Percentiles rank a stretch among this genome's conserved stretches.
Evolutionary conservation across 306 rosid genomes (phyloP).

Genomic region (Prunus mongolica): DNA sequence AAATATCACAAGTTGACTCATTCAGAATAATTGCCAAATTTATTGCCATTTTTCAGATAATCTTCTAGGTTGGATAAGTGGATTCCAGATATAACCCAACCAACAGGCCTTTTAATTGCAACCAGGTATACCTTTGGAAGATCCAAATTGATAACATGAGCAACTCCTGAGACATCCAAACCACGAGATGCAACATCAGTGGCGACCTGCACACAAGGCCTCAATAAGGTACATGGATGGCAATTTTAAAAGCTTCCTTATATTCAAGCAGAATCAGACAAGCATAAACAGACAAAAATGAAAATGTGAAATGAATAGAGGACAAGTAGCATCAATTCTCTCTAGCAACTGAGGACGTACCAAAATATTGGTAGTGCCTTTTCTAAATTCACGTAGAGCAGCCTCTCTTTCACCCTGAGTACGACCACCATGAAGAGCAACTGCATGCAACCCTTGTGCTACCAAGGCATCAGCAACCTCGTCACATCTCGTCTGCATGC

Average conservation of each 20-base stretch:
- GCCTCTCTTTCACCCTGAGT: slow-evolving; percentile 82
- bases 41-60: slow-evolving; percentile 13
- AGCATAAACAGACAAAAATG: background rate
- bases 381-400: slow-evolving; percentile 70
- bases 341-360: slow-evolving; percentile 29
- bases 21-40: slow-evolving; percentile 10
- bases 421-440: slow-evolving; percentile 89
- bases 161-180: slow-evolving; percentile 88
- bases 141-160: slow-evolving; percentile 84
- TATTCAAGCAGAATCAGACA: slow-evolving; percentile 5
- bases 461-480: slow-evolving; percentile 79
- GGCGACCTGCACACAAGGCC: slow-evolving; percentile 57
- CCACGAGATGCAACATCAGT: slow-evolving; percentile 95
- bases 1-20: background rate
- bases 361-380: slow-evolving; percentile 74
- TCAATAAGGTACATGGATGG: slow-evolving; percentile 11
- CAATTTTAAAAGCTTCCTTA: background rate
- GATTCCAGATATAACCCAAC: slow-evolving; percentile 22
- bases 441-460: slow-evolving; percentile 84
- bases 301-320: background rate
- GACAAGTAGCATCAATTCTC: background rate
- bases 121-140: slow-evolving; percentile 75
- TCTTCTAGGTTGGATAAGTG: background rate
- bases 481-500: slow-evolving; percentile 70
- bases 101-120: background rate